Evolutionary conservation across 2,329 filamentous ascomycete genomes (phyloP).

Genomic region (Exophiala phaeomuriformis): DNA sequence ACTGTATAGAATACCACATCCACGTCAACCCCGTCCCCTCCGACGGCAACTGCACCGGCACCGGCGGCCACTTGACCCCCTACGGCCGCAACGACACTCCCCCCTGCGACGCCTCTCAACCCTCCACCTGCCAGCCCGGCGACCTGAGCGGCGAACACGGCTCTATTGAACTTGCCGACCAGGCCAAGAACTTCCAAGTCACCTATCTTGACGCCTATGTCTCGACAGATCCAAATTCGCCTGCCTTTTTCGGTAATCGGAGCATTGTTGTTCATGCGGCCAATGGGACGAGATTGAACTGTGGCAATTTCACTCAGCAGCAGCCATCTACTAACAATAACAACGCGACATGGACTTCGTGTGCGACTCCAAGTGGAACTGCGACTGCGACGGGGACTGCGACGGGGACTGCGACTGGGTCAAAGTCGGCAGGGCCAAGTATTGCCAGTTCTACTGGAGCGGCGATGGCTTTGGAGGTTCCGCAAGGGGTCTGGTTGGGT

Average conservation of each 20-base stretch:
- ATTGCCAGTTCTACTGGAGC: no score
- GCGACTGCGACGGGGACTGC: neutral
- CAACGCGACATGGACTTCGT: neutral
- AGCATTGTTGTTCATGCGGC: conserved; percentile 49
- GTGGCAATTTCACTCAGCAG: conserved; percentile 46
- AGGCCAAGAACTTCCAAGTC: conserved; percentile 28
- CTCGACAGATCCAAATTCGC: conserved; percentile 36
- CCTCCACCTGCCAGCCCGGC: conserved; percentile 65
- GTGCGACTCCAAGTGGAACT: neutral
- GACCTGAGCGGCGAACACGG: conserved; percentile 58
- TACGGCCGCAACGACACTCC: conserved; percentile 55
- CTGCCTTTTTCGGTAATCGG: conserved; percentile 48
- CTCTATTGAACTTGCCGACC: conserved; percentile 47
- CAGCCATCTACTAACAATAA: neutral
- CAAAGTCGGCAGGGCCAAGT: neutral
- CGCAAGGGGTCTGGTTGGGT: no score
- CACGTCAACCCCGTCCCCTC: conserved; percentile 57
- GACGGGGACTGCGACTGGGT: neutral
- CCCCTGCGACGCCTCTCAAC: conserved; percentile 51
- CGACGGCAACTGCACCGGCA: conserved; percentile 63
- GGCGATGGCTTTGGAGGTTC: no score
- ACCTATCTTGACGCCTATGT: conserved; percentile 45
- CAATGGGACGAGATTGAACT: conserved; percentile 49
- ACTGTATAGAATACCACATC: conserved; percentile 59
- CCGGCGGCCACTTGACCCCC: conserved; percentile 64